Base-by-base conservation (phyloP, 352 stramenopile genomes). In the Pythium rhizo-oryzae region DNA sequence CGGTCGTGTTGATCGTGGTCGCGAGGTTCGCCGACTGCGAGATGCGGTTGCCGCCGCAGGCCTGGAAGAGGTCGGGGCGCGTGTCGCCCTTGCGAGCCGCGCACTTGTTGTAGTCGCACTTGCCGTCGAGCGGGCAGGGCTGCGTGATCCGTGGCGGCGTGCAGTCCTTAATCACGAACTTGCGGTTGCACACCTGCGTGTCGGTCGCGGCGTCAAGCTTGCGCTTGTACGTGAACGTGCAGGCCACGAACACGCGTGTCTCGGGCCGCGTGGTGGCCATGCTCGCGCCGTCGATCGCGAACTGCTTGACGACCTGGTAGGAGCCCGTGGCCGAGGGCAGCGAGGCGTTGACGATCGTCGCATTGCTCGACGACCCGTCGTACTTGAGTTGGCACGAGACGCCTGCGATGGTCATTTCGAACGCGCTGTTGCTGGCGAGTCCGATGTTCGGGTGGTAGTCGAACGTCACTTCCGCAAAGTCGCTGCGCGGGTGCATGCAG, bases 131-230 rank as follows among this genome's bases (percentile, higher is more conserved):
- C 59, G 59, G 41, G n/a, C 83, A 91, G 5, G 77, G 71, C 43
- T 84, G 72, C 55, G 76, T 78, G 60, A 87, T 85, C 12, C 71
- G 69, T 1, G 85, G 83, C 0, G 61, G 64, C 33, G 85, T 83
- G 71, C 85, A 93, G 70, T 90, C 83, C 52, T 75, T 72, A 56
- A 91, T 76, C 6, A 62, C 60, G 57, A 93, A 90, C 33, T 75
- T 65, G 5, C 71, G 74, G 52, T 60, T 53, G 58, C 82, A 91
- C 7, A 65, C 74, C 54, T 91, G 73, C 13, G 59, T 50, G 13
- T 55, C 41, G 2, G 65, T 47, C 2, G 30, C 57, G 0, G 52
- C 37, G 0, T 75, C 75, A 23, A 75, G 64, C 24, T 74, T 74
- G 25, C 72, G 62, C 7, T 49, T 63, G 80, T 91, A 89, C 15